Conservation (phyloP, 1,284 basidiomycete species). For the Pisolithus thermaeus region DNA sequence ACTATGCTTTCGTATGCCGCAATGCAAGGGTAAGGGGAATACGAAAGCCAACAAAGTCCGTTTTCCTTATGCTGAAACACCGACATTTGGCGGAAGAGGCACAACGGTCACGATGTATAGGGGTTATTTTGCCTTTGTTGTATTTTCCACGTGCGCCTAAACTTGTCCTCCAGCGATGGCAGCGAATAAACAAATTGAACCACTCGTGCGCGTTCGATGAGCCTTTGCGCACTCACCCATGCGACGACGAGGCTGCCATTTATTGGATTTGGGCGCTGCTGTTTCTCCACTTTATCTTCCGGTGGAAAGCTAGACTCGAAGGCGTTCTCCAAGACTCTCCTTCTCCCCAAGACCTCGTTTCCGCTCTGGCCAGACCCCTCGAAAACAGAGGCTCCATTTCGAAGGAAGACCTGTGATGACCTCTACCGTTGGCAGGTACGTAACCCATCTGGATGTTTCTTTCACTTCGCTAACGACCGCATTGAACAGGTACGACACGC, state of each 20-base stretch:
- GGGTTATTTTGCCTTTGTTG: background rate
- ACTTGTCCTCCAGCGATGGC: slow-evolving; percentile 8
- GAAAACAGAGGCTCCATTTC: slow-evolving; percentile 58
- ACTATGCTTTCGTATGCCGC: too few relatives aligned
- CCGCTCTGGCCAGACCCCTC: slow-evolving; percentile 70
- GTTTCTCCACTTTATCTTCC: slow-evolving; percentile 10
- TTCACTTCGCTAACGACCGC: slow-evolving; percentile 4
- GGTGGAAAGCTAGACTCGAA: slow-evolving; percentile 16
- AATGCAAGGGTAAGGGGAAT: too few relatives aligned
- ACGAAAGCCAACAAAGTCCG: too few relatives aligned
- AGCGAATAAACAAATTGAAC: slow-evolving; percentile 2
- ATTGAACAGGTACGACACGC: slow-evolving; percentile 54
- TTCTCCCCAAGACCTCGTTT: slow-evolving; percentile 82
- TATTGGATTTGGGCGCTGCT: slow-evolving; percentile 8
- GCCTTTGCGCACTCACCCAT: slow-evolving; percentile 12
- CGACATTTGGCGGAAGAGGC: too few relatives aligned
- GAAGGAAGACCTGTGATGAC: slow-evolving; percentile 63
- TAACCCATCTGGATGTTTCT: background rate
- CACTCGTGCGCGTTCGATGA: background rate
- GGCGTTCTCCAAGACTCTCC: slow-evolving; percentile 62
- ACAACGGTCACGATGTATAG: too few relatives aligned
- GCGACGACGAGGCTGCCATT: slow-evolving; percentile 8
- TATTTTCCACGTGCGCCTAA: background rate
- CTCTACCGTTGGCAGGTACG: slow-evolving; percentile 88
- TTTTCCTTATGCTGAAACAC: too few relatives aligned